phyloP scores from a whole-genome alignment of 2,329 filamentous ascomycete genomes.

The Xylaria sp. region DNA sequence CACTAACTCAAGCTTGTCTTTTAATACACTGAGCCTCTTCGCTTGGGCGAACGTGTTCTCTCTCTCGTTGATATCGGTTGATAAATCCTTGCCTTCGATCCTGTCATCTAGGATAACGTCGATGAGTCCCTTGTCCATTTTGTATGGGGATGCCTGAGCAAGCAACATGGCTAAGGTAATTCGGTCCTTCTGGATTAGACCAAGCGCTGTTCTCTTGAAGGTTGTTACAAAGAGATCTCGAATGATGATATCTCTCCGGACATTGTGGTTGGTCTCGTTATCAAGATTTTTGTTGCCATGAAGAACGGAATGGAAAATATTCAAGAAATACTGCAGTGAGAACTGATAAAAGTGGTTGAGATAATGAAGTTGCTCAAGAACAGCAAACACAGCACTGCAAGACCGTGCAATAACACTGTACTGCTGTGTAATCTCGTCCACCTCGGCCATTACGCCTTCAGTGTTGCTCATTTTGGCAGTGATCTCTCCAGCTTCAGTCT shows the following conservation, averaged over 20 bases:
- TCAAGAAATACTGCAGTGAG: conserved; percentile 96
- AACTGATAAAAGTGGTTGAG: conserved; percentile 99
- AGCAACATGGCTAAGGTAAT: conserved; percentile 95
- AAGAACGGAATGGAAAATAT: conserved; percentile 95
- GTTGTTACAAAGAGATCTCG: conserved; percentile 90
- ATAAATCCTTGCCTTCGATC: conserved; percentile 81
- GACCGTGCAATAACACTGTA: conserved; percentile 94
- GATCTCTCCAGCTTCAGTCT: conserved; percentile 97
- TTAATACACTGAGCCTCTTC: conserved; percentile 76
- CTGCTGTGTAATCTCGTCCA: conserved; percentile 93
- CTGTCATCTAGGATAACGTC: conserved; percentile 85
- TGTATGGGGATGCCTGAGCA: conserved; percentile 93
- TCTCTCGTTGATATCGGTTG: conserved; percentile 70
- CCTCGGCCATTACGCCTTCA: conserved; percentile 97
- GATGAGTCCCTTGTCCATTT: conserved; percentile 90
- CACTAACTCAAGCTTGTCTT: conserved; percentile 73
- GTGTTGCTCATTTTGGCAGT: conserved; percentile 96
- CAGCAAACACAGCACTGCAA: conserved; percentile 96
- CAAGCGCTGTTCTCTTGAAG: conserved; percentile 92
- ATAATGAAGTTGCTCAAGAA: conserved; percentile 96
- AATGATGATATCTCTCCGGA: conserved; percentile 88
- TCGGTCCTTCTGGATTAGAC: conserved; percentile 91
- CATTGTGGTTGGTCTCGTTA: conserved; percentile 77
- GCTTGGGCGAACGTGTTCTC: conserved; percentile 76
- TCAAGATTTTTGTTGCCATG: conserved; percentile 79